A percentile compares a stretch with the other conserved stretches of the same genome.
Evolutionary conservation across 2,329 filamentous ascomycete species (phyloP).

Genomic region (Talaromyces sp.): DNA sequence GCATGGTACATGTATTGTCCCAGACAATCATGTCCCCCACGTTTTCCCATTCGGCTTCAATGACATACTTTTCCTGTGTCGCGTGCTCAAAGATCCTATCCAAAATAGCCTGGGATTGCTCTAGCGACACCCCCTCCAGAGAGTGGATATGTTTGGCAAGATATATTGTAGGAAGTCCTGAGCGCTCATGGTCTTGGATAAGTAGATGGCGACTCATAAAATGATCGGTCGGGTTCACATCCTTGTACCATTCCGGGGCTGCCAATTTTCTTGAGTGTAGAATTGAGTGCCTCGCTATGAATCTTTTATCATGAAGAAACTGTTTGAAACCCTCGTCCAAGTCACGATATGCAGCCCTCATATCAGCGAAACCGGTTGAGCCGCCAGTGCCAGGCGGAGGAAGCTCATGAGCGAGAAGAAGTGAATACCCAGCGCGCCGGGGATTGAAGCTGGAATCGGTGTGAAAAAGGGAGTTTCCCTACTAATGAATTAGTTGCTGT

Average conservation of each 20-base stretch:
- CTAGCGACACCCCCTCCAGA: constrained; percentile 40
- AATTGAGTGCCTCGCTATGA: constrained; percentile 50
- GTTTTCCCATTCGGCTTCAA: constrained; percentile 49
- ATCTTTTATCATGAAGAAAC: constrained; percentile 39
- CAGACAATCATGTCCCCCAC: constrained; percentile 54
- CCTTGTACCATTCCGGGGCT: constrained; percentile 47
- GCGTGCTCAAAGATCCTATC: constrained; percentile 42
- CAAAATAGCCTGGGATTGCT: constrained; percentile 36
- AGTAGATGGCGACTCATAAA: constrained; percentile 47
- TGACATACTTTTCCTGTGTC: constrained; percentile 46
- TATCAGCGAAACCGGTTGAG: constrained; percentile 54
- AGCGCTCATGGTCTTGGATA: constrained; percentile 50
- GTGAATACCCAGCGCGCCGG: constrained; percentile 50
- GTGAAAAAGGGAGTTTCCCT: constrained; percentile 53
- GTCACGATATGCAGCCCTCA: constrained; percentile 50
- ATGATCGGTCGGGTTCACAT: constrained; percentile 40
- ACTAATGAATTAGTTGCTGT: not conserved
- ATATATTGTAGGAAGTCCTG: constrained; percentile 52
- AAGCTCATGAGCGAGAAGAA: constrained; percentile 50
- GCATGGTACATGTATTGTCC: constrained; percentile 58
- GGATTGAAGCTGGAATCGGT: constrained; percentile 56
- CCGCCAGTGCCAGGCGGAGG: constrained; percentile 48
- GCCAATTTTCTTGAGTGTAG: constrained; percentile 52
- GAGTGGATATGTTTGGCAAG: constrained; percentile 53
- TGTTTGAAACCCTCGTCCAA: constrained; percentile 37